Percentiles rank a stretch among this genome's conserved stretches.
Evolutionary conservation across 164 flowering plant species (phyloP).

Genomic region (Paratinospora sagittata): DNA sequence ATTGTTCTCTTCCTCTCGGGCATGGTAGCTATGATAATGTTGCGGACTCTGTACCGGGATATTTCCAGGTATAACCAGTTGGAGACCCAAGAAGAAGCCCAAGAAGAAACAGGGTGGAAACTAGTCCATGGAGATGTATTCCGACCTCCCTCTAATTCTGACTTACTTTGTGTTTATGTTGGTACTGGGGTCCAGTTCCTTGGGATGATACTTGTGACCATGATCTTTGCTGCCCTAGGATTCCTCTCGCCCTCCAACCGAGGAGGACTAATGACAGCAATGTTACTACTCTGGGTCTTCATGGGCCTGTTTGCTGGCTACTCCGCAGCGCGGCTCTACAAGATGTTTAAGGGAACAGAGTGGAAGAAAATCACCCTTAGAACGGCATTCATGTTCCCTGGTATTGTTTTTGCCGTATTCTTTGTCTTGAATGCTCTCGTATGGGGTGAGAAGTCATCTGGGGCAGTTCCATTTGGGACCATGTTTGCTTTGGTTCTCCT

Average conservation of each 20-base stretch:
- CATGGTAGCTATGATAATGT: conserved; percentile 91
- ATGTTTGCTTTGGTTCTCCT: conserved; percentile 79
- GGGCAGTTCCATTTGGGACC: conserved; percentile 85
- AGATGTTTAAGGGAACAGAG: conserved; percentile 83
- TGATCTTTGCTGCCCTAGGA: conserved; percentile 84
- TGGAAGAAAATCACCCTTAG: conserved; percentile 76
- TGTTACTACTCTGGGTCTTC: conserved; percentile 84
- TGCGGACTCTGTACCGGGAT: conserved; percentile 82
- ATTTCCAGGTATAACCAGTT: conserved; percentile 84
- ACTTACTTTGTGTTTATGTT: conserved; percentile 75
- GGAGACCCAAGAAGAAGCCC: conserved; percentile 93
- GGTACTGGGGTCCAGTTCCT: conserved; percentile 92
- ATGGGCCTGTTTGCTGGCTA: conserved; percentile 95
- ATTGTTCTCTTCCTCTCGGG: conserved; percentile 89
- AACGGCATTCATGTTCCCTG: conserved; percentile 82
- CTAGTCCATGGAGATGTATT: conserved; percentile 91
- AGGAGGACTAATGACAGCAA: conserved; percentile 84
- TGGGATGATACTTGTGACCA: conserved; percentile 79
- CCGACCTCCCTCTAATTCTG: conserved; percentile 70
- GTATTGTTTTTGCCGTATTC: conserved; percentile 47
- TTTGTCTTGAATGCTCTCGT: conserved; percentile 75
- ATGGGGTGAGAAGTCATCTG: conserved; percentile 82
- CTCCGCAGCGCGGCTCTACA: conserved; percentile 72
- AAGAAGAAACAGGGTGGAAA: conserved; percentile 95
- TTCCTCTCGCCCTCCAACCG: conserved; percentile 85